Percentiles rank a stretch among this genome's conserved stretches.
Conservation (phyloP, 768 basidiomycete species). For the Hortiboletus flavorubellus region DNA sequence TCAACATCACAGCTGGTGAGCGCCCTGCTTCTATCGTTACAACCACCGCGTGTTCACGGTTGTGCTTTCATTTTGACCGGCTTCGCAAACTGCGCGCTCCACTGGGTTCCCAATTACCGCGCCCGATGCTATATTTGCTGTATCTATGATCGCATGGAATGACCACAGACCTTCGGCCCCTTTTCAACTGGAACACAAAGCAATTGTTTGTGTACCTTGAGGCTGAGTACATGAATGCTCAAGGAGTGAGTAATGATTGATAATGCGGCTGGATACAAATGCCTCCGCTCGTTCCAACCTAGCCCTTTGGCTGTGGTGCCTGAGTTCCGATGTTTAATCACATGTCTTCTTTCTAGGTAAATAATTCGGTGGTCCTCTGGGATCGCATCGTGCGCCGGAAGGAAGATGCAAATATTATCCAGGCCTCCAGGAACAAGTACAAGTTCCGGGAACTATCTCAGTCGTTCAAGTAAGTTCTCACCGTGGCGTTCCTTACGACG, state of each 20-base stretch:
- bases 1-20: constrained; percentile 78
- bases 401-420: constrained; percentile 61
- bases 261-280: neutral
- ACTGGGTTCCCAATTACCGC: constrained; percentile 14
- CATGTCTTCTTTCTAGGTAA: constrained; percentile 39
- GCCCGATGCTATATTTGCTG: constrained; percentile 3
- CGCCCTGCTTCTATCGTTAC: constrained; percentile 27
- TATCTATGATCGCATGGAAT: neutral
- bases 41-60: constrained; percentile 22
- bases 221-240: constrained; percentile 73
- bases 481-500: neutral
- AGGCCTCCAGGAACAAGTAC: constrained; percentile 71
- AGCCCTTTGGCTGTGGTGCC: constrained; percentile 22
- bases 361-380: constrained; percentile 86
- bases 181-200: constrained; percentile 98
- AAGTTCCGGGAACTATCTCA: constrained; percentile 70
- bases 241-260: constrained; percentile 55
- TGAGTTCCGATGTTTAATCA: constrained; percentile 7
- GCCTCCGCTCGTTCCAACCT: constrained; percentile 6
- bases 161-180: constrained; percentile 64
- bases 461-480: constrained; percentile 65
- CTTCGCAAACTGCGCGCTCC: constrained; percentile 12
- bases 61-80: constrained; percentile 26
- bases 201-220: constrained; percentile 85
- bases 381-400: constrained; percentile 85